phyloP scores from a whole-genome alignment of 140 eudicot genomes.

The Cichorium intybus region DNA sequence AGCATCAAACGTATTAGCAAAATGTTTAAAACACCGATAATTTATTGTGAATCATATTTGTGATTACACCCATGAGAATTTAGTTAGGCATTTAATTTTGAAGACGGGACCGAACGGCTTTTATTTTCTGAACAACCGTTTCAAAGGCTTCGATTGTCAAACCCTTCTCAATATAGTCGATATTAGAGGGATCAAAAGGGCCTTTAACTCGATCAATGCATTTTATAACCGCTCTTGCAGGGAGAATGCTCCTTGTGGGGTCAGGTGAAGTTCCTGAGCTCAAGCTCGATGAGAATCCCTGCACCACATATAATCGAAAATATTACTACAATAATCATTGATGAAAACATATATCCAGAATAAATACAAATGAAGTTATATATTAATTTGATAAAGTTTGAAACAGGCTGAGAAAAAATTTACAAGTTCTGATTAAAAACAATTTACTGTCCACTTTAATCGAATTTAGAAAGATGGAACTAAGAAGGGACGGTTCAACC shows the following conservation, averaged over 20 bases:
- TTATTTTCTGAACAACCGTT: constrained; percentile 33
- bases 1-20: no score
- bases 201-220: constrained; percentile 72
- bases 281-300: constrained; percentile 95
- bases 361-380: not conserved
- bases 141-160: constrained; percentile 49
- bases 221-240: constrained; percentile 68
- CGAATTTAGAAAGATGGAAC: not conserved
- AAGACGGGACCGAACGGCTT: constrained; percentile 24
- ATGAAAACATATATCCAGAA: not conserved
- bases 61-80: constrained; percentile 2
- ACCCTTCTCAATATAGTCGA: constrained; percentile 62
- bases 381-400: not conserved
- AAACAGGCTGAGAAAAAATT: not conserved
- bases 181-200: constrained; percentile 82
- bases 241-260: constrained; percentile 75
- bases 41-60: not conserved
- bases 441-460: not conserved
- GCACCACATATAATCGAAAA: constrained; percentile 4
- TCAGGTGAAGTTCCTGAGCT: constrained; percentile 66
- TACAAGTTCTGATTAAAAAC: not conserved
- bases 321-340: not conserved
- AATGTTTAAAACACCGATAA: not conserved
- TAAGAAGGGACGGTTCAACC: not conserved
- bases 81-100: not conserved